These are phyloP conservation scores for Lentinus tigrinus DNA, from an alignment of 768 basidiomycete species.

Conservation along the genomic window DNA sequence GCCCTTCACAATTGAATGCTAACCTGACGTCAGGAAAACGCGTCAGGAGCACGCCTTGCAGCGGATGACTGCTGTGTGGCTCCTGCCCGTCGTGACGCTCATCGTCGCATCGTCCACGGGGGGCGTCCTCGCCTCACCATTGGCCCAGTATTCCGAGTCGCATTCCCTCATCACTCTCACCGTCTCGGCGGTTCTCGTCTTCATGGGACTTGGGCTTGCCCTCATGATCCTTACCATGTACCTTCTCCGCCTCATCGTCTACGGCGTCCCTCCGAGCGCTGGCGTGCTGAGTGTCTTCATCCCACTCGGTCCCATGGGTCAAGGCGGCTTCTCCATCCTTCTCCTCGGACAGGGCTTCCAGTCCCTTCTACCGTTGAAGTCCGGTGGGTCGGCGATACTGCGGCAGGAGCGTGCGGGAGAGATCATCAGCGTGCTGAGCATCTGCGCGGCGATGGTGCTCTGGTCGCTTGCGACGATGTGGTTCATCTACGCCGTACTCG, in stretches of 20 bases:
- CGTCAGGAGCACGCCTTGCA: slow-evolving; percentile 58
- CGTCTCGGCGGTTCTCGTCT: slow-evolving; percentile 53
- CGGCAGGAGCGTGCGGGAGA: slow-evolving; percentile 33
- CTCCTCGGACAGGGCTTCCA: slow-evolving; percentile 53
- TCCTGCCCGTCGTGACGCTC: slow-evolving; percentile 74
- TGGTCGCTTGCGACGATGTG: slow-evolving; percentile 69
- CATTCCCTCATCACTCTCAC: slow-evolving; percentile 56
- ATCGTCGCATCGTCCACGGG: slow-evolving; percentile 72
- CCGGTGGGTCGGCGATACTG: slow-evolving; percentile 37
- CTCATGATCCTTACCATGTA: slow-evolving; percentile 69
- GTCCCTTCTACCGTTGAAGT: slow-evolving; percentile 34
- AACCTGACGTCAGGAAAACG: slow-evolving; percentile 42
- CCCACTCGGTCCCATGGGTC: slow-evolving; percentile 73
- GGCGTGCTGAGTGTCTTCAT: slow-evolving; percentile 62
- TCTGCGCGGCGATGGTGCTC: slow-evolving; percentile 49
- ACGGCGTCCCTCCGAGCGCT: slow-evolving; percentile 50
- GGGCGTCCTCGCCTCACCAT: slow-evolving; percentile 50
- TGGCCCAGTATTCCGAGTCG: slow-evolving; percentile 43
- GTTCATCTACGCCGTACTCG: slow-evolving; percentile 55
- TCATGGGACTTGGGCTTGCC: slow-evolving; percentile 56
- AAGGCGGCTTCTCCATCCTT: slow-evolving; percentile 58
- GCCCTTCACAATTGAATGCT: not conserved
- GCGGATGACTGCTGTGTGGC: slow-evolving; percentile 62
- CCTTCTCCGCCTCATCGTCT: slow-evolving; percentile 53
- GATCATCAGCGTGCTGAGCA: slow-evolving; percentile 44